Conservation (phyloP, 805 yeast species). For the Debaryomyces prosopidis region DNA sequence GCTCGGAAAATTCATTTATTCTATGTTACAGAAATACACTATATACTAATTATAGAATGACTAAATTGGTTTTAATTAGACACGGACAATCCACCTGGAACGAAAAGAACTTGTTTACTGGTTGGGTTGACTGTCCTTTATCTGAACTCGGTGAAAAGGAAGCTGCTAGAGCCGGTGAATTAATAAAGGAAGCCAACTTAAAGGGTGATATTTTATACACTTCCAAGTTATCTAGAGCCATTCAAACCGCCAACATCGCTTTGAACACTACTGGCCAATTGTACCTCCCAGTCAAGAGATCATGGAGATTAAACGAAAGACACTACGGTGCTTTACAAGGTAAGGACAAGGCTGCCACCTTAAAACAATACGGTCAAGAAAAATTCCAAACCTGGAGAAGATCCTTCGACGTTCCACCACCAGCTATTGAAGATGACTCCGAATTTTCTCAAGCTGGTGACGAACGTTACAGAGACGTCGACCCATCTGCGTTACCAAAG, state of each 20-base stretch:
- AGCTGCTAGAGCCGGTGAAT: constrained; percentile 91
- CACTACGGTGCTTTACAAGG: constrained; percentile 99
- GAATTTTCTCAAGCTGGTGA: constrained; percentile 86
- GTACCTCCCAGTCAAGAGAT: constrained; percentile 88
- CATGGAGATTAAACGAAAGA: constrained; percentile 98
- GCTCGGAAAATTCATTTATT: background rate
- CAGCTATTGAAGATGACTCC: constrained; percentile 73
- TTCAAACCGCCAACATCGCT: constrained; percentile 96
- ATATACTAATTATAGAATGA: constrained; percentile 26
- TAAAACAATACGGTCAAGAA: constrained; percentile 84
- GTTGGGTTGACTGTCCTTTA: constrained; percentile 95
- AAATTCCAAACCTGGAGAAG: constrained; percentile 97
- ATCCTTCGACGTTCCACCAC: constrained; percentile 96
- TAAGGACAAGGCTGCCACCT: constrained; percentile 93
- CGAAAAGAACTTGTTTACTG: constrained; percentile 96
- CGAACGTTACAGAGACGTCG: constrained; percentile 79
- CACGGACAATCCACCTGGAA: constrained; percentile 99
- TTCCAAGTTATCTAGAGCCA: constrained; percentile 89
- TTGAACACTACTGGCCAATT: constrained; percentile 84
- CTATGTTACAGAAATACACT: background rate
- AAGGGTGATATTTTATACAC: constrained; percentile 89
- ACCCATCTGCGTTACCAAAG: constrained; percentile 84
- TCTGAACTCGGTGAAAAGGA: constrained; percentile 84
- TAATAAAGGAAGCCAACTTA: constrained; percentile 82
- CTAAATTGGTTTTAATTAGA: constrained; percentile 86